Conservation (phyloP, 139 green algal genomes). For the Yamagishiella unicocca region DNA sequence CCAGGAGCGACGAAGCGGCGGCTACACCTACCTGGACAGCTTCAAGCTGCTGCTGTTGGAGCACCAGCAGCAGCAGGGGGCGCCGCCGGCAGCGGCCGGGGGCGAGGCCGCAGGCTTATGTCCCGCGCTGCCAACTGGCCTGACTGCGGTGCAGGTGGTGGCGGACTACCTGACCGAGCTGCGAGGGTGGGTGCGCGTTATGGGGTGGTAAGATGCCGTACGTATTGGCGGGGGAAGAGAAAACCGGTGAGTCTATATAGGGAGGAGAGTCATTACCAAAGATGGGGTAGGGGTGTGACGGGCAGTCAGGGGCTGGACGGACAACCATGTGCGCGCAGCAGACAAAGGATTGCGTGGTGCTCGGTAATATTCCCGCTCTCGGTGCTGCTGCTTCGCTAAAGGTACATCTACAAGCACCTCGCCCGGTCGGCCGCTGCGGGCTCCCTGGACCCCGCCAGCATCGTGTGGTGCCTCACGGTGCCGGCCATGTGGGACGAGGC, state of each 20-base stretch:
- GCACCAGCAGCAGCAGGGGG: background rate
- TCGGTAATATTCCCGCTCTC: background rate
- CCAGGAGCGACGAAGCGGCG: background rate
- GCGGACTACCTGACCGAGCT: conserved; percentile 12
- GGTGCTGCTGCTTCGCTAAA: background rate
- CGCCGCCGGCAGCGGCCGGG: too few relatives aligned
- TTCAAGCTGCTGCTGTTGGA: conserved; percentile 41
- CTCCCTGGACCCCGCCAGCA: background rate
- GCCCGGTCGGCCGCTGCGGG: background rate
- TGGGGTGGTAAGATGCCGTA: too few relatives aligned
- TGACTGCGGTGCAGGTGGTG: background rate
- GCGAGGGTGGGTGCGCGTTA: background rate
- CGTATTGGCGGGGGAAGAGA: background rate
- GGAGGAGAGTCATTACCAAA: too few relatives aligned
- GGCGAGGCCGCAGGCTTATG: too few relatives aligned
- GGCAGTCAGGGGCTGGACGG: too few relatives aligned
- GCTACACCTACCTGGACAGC: conserved; percentile 12
- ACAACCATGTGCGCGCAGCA: background rate
- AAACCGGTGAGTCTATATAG: too few relatives aligned
- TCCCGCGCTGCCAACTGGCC: background rate
- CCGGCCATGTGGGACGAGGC: conserved; percentile 33
- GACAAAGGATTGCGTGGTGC: background rate
- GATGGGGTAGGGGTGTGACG: too few relatives aligned
- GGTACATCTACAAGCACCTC: conserved; percentile 21
- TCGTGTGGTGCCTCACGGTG: conserved; percentile 33